phyloP scores from a whole-genome alignment of 805 yeast species.

The Ogataea neopini region DNA sequence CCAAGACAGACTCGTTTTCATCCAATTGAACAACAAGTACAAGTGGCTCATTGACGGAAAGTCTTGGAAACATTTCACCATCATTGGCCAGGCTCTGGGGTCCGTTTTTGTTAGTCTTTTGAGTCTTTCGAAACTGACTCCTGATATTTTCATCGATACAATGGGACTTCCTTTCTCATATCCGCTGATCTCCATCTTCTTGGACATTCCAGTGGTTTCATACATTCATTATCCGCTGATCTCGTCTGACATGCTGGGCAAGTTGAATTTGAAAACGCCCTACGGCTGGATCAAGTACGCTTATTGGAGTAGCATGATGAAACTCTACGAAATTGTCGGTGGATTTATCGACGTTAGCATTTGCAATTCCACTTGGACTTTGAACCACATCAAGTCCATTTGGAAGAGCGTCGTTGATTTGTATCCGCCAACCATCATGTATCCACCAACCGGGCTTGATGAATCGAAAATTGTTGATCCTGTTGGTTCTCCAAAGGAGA shows the following conservation, averaged over 20 bases:
- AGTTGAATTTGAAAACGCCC: slow-evolving; percentile 40
- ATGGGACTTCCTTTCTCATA: slow-evolving; percentile 92
- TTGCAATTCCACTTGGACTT: slow-evolving; percentile 93
- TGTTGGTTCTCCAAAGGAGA: slow-evolving; percentile 33
- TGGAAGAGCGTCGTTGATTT: slow-evolving; percentile 54
- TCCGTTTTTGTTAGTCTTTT: slow-evolving; percentile 66
- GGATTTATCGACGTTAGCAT: slow-evolving; percentile 62
- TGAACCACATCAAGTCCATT: slow-evolving; percentile 62
- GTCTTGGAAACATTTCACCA: slow-evolving; percentile 77
- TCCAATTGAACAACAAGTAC: slow-evolving; percentile 33
- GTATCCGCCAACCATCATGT: slow-evolving; percentile 49
- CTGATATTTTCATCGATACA: slow-evolving; percentile 93
- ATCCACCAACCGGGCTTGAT: slow-evolving; percentile 90
- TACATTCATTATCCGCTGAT: slow-evolving; percentile 96
- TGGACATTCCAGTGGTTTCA: slow-evolving; percentile 74
- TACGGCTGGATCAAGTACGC: slow-evolving; percentile 43
- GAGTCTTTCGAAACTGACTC: slow-evolving; percentile 66
- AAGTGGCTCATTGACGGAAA: slow-evolving; percentile 64
- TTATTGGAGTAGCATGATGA: slow-evolving; percentile 75
- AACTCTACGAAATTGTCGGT: slow-evolving; percentile 66
- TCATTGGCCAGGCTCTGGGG: slow-evolving; percentile 87
- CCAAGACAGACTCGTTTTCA: slow-evolving; percentile 33
- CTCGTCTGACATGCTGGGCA: slow-evolving; percentile 81
- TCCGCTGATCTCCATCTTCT: slow-evolving; percentile 55
- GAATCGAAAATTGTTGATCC: slow-evolving; percentile 29